phyloP scores from a whole-genome alignment of 2,329 filamentous ascomycete species.

The Alternaria triticimaculans region DNA sequence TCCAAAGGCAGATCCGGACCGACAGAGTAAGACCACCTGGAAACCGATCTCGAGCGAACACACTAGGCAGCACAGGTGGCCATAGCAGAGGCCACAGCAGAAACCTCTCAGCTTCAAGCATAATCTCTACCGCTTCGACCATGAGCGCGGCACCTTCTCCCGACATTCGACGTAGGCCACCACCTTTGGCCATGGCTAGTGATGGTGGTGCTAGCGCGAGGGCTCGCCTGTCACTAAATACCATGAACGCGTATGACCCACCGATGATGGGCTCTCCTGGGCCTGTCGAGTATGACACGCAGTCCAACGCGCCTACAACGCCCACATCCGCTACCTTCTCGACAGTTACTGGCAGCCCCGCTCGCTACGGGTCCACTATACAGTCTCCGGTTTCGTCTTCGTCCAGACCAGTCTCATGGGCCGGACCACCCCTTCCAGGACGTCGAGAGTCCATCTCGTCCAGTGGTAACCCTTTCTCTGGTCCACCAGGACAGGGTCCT shows the following conservation, averaged over 20 bases:
- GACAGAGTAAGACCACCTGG: constrained; percentile 80
- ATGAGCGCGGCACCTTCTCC: constrained; percentile 60
- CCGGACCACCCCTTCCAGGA: constrained; percentile 70
- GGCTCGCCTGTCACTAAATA: constrained; percentile 60
- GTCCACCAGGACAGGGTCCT: constrained; percentile 66
- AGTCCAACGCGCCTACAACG: constrained; percentile 78
- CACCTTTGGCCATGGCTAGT: constrained; percentile 81
- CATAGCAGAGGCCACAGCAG: constrained; percentile 79
- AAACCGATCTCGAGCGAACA: constrained; percentile 76
- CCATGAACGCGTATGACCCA: constrained; percentile 68
- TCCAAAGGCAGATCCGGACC: constrained; percentile 89
- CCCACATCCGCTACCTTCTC: constrained; percentile 86
- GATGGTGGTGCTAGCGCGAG: constrained; percentile 67
- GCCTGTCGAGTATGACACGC: constrained; percentile 66
- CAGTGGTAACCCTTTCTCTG: constrained; percentile 74
- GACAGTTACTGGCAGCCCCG: constrained; percentile 75
- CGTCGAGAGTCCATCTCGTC: constrained; percentile 85
- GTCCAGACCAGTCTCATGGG: constrained; percentile 75
- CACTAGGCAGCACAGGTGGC: constrained; percentile 73
- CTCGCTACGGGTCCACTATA: constrained; percentile 69
- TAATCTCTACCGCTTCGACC: constrained; percentile 75
- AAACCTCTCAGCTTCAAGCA: constrained; percentile 88
- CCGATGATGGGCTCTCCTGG: constrained; percentile 68
- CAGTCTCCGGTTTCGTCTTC: constrained; percentile 76
- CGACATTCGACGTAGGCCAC: constrained; percentile 72